Evolutionary conservation across 495 filamentous ascomycete species (phyloP), one percentile per base, ranked within the genome.

Genomic region (Penicillium antarcticum): DNA sequence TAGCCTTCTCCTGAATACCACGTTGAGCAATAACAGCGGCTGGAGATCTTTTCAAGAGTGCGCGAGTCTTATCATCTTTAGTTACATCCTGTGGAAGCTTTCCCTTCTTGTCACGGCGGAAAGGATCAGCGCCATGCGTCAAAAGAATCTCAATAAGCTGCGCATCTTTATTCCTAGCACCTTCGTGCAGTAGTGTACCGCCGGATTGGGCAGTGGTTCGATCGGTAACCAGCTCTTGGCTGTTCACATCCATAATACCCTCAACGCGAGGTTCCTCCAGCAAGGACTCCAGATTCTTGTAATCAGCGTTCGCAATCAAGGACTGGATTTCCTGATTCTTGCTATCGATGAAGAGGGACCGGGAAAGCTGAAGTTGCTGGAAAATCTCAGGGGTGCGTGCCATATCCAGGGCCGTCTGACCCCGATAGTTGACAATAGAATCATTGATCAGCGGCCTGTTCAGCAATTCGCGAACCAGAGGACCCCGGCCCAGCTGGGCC

Each of bases 41-140:
- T 5, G 95, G 95, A 0, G 92, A 97, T 57, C 84, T 89, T 70
- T 96, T 98, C 41, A 98, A 73, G 60, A 97, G 89, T 5, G 85
- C 84, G 35, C 83, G 78, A 1, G 87, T 96, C 51, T 81, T 82
- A 53, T 98, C 94, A 68, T 98, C 94, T 63, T 97, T 97, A 17
- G 94, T 98, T 16, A 96, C 86, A 70, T 97, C 92, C 67, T 98
- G 94, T 16, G 94, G 91, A 21, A 98, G 78, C 66, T 95, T 97
- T 7, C 94, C 95, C 71, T 89, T 94, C 52, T 89, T 89, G 68
- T 98, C 94, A 41, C 95, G 82, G 37, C 89, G 85, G 68, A 98
- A 98, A 1, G 94, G 94, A 72, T 98, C 94, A n/a, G 94, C 94
- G 2, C 94, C 95, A 63, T 98, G 95, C 40, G 96, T 82, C 34